Percentiles rank a stretch among this genome's conserved stretches.
These are phyloP conservation scores for Trichoderma sp. DNA, from an alignment of 2,329 filamentous ascomycete species.

Conservation along the genomic window DNA sequence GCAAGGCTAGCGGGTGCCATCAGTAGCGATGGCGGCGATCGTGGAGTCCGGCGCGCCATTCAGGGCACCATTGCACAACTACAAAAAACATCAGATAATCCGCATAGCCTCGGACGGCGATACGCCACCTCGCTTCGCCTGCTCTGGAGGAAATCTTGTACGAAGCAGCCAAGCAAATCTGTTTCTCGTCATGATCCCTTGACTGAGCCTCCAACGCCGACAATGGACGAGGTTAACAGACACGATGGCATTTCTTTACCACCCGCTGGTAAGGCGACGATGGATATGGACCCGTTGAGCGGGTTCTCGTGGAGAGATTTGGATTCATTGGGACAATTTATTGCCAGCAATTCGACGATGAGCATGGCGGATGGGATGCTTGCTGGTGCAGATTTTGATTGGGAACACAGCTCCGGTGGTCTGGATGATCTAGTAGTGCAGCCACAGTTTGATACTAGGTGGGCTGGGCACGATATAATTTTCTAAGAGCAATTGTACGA, in stretches of 20 bases:
- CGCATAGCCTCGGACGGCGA: neutral
- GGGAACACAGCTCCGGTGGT: neutral
- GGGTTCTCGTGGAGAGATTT: neutral
- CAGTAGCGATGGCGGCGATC: neutral
- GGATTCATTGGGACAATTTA: neutral
- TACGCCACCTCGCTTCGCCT: neutral
- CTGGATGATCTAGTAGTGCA: neutral
- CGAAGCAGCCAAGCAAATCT: neutral
- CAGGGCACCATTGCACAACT: neutral
- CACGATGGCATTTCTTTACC: neutral
- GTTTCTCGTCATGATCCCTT: neutral
- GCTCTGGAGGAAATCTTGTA: neutral
- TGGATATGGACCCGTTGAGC: neutral
- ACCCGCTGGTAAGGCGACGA: neutral
- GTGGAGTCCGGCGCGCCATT: neutral
- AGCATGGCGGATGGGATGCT: neutral
- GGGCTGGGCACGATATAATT: neutral
- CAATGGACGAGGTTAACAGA: neutral
- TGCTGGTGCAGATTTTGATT: neutral
- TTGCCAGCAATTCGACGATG: neutral
- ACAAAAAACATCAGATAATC: constrained; percentile 1
- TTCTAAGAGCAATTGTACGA: neutral
- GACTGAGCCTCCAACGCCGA: neutral
- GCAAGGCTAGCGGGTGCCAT: neutral
- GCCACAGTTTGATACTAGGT: neutral